Percentiles rank a stretch among this genome's conserved stretches.
phyloP scores from a whole-genome alignment of 208 protist species.

The Trypanosoma mega region DNA sequence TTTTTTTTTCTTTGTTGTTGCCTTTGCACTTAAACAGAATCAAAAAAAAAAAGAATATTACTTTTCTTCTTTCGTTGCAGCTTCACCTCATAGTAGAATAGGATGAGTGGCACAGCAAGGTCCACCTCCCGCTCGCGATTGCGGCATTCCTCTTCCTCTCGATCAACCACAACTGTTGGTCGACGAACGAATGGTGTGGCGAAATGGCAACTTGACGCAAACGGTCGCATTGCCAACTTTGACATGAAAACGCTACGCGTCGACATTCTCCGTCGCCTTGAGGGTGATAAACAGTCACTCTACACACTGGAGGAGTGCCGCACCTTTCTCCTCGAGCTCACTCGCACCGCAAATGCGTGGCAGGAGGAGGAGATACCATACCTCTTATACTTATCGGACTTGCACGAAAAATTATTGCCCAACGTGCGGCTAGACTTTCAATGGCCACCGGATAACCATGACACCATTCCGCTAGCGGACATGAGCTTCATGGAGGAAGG shows the following conservation, averaged over 20 bases:
- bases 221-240: conserved; percentile 20
- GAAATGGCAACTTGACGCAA: conserved; percentile 11
- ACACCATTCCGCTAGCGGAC: conserved; percentile 8
- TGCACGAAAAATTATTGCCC: conserved; percentile 14
- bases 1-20: no score
- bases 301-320: conserved; percentile 32
- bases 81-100: no score
- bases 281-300: not conserved
- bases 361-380: conserved; percentile 25
- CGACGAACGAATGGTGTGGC: not conserved
- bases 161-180: not conserved
- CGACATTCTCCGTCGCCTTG: conserved; percentile 18
- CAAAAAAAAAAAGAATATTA: no score
- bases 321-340: conserved; percentile 19
- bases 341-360: conserved; percentile 15
- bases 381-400: conserved; percentile 17
- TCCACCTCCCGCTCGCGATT: conserved; percentile 2
- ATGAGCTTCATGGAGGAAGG: not conserved
- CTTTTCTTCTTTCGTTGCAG: no score
- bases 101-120: not conserved
- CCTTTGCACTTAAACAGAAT: no score
- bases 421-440: conserved; percentile 14
- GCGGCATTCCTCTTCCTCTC: not conserved
- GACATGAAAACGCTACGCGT: conserved; percentile 19
- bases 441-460: conserved; percentile 7